Evolutionary conservation across 2,329 filamentous ascomycete genomes (phyloP).

Genomic region (Eutypella sp.): DNA sequence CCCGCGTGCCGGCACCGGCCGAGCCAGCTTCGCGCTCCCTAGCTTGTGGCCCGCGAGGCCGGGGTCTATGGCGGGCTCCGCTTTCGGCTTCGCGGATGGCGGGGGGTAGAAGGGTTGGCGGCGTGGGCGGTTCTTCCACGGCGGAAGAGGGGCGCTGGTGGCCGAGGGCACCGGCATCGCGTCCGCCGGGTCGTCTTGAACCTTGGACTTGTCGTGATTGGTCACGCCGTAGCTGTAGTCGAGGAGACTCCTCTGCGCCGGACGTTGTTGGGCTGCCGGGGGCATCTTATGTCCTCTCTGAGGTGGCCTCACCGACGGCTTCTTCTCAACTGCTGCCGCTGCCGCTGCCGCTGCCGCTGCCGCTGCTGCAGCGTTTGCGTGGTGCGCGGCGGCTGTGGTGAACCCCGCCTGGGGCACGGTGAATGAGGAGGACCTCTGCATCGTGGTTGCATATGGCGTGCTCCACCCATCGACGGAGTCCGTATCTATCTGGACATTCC

Average conservation of each 20-base stretch:
- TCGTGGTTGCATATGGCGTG: constrained; percentile 51
- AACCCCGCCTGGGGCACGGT: constrained; percentile 56
- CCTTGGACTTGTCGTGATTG: constrained; percentile 26
- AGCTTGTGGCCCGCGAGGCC: constrained; percentile 36
- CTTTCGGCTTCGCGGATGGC: constrained; percentile 4
- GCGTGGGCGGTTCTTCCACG: constrained; percentile 12
- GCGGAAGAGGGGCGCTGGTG: no score
- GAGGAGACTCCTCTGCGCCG: constrained; percentile 25
- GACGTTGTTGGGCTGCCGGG: constrained; percentile 16
- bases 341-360: constrained; percentile 23
- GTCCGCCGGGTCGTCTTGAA: constrained; percentile 3
- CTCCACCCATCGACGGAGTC: constrained; percentile 28
- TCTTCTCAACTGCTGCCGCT: constrained; percentile 9
- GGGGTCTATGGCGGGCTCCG: constrained; percentile 23
- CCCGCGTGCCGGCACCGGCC: constrained; percentile 16
- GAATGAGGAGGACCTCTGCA: constrained; percentile 54
- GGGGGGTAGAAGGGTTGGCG: constrained; percentile 5
- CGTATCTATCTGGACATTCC: constrained; percentile 33
- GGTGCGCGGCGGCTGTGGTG: constrained; percentile 55
- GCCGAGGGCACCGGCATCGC: no score
- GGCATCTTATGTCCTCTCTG: constrained; percentile 4
- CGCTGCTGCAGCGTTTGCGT: constrained; percentile 33
- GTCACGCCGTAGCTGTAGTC: constrained; percentile 26
- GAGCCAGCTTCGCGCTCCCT: constrained; percentile 32
- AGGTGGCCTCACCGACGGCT: constrained; percentile 8